Percentiles rank a stretch among this genome's conserved stretches.
phyloP scores from a whole-genome alignment of 352 stramenopile species.

The Globisporangium cederbergense region DNA sequence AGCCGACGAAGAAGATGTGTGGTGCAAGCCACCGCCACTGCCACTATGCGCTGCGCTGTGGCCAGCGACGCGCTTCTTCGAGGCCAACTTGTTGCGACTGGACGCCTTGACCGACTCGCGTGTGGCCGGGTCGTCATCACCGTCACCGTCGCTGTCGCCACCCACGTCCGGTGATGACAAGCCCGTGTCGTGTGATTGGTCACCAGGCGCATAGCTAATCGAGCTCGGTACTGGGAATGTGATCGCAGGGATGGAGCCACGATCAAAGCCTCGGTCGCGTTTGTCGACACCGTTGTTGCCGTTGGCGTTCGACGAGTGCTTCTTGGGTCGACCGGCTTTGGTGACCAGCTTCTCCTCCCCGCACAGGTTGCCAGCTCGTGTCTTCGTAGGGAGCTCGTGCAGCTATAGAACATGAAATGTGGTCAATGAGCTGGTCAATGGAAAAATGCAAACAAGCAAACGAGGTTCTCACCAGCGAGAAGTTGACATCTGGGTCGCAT shows the following conservation, averaged over 20 bases:
- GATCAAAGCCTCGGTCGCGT: conserved; percentile 35
- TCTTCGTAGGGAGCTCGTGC: background rate
- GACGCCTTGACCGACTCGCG: conserved; percentile 66
- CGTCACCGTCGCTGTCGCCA: conserved; percentile 41
- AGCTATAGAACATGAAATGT: background rate
- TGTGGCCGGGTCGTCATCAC: conserved; percentile 44
- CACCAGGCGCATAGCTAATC: background rate
- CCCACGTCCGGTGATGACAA: background rate
- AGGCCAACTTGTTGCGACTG: conserved; percentile 49
- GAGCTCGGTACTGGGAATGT: background rate
- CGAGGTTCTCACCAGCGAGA: conserved; percentile 36
- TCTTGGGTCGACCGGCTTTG: conserved; percentile 1
- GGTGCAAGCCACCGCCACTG: background rate
- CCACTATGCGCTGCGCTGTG: background rate
- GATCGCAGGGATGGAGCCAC: conserved; percentile 24
- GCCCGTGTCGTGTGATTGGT: background rate
- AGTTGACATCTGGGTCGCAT: conserved; percentile 64
- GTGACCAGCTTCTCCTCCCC: background rate
- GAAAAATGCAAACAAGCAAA: background rate
- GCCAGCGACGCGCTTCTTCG: conserved; percentile 37
- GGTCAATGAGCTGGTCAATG: background rate
- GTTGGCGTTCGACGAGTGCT: background rate
- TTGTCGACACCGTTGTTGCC: conserved; percentile 11
- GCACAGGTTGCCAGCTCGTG: background rate
- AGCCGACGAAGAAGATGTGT: background rate